Base-by-base conservation (phyloP, 2,329 filamentous ascomycete genomes). In the Penicillium corylophilum region DNA sequence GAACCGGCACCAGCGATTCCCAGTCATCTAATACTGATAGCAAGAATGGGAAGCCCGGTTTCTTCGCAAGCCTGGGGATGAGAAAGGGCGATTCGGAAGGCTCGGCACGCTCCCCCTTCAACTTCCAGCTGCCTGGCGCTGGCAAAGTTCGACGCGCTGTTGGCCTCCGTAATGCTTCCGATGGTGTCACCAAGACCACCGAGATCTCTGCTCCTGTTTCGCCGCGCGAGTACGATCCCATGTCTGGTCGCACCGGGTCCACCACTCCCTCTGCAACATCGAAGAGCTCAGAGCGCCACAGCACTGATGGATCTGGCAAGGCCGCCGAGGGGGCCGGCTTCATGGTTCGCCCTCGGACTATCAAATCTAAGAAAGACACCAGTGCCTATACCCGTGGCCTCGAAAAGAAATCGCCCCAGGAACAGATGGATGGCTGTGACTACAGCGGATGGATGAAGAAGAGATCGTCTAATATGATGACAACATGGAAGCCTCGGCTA, bases 381-480 rank as follows among this genome's bases (percentile, higher is more conserved):
- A 96, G 92, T 65, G 94, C 94, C 1, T 99, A 97, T 72, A 89
- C 86, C 16, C 87, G 89, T 26, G 94, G 94, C 0, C 76, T 97
- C 36, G 82, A 89, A 62, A 91, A 92, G 71, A 88, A 93, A 54
- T 76, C 83, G 0, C 94, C 94, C 0, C 79, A 85, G 49, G 90
- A 96, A 67, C 91, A 93, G 54, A 94, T 96, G 72, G 77, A 85
- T 55, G 85, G 84, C 55, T 93, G 90, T 49, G 93, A 99, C 67
- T 97, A 96, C 70, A 93, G 87, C 64, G 94, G 94, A 1, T 99
- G 94, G 94, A 99, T 99, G 94, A 97, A 94, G 79, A 99, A 99
- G 81, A 92, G 95, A 73, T 96, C 90, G 53, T 93, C 90, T 1
- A 94, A 93, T 65, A 79, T 97, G 29, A 96, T 99, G 87, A 91